These are phyloP conservation scores for Leccinum variabile DNA, from an alignment of 1,284 basidiomycete genomes.

Conservation along the genomic window DNA sequence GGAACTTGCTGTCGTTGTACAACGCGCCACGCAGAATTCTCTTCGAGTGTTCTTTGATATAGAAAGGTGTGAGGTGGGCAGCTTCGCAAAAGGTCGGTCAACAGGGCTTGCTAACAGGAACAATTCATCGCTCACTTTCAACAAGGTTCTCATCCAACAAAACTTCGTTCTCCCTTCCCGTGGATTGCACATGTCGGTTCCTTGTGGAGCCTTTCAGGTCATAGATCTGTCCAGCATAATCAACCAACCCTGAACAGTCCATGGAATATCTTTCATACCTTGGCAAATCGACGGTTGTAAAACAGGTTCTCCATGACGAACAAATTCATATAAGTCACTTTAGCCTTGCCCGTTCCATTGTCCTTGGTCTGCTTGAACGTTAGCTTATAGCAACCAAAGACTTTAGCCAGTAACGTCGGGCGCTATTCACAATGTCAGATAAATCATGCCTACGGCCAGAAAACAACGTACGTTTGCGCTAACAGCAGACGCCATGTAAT, in stretches of 20 bases:
- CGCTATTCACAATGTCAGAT: slow-evolving; percentile 51
- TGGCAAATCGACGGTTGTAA: slow-evolving; percentile 86
- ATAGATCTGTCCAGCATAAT: slow-evolving; percentile 64
- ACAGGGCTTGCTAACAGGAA: background rate
- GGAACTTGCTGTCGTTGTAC: slow-evolving; percentile 92
- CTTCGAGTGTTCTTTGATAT: slow-evolving; percentile 94
- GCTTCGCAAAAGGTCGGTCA: slow-evolving; percentile 42
- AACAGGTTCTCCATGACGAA: slow-evolving; percentile 99
- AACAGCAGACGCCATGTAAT: slow-evolving; percentile 91
- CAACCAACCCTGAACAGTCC: slow-evolving; percentile 1
- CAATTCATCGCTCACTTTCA: slow-evolving; percentile 52
- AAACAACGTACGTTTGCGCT: slow-evolving; percentile 62
- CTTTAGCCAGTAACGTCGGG: slow-evolving; percentile 93
- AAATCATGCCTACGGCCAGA: background rate
- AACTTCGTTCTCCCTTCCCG: slow-evolving; percentile 91
- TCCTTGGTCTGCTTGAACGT: slow-evolving; percentile 86
- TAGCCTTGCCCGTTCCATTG: slow-evolving; percentile 60
- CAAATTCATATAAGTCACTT: slow-evolving; percentile 90
- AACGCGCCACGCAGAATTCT: slow-evolving; percentile 88
- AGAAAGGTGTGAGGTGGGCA: slow-evolving; percentile 79
- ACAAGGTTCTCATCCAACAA: slow-evolving; percentile 92
- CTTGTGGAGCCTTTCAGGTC: slow-evolving; percentile 93
- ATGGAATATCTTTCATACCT: slow-evolving; percentile 46
- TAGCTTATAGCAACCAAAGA: slow-evolving; percentile 97
- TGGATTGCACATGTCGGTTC: slow-evolving; percentile 88